Base-by-base conservation (phyloP, 2,329 filamentous ascomycete species). In the Verticillium nonalfalfae region DNA sequence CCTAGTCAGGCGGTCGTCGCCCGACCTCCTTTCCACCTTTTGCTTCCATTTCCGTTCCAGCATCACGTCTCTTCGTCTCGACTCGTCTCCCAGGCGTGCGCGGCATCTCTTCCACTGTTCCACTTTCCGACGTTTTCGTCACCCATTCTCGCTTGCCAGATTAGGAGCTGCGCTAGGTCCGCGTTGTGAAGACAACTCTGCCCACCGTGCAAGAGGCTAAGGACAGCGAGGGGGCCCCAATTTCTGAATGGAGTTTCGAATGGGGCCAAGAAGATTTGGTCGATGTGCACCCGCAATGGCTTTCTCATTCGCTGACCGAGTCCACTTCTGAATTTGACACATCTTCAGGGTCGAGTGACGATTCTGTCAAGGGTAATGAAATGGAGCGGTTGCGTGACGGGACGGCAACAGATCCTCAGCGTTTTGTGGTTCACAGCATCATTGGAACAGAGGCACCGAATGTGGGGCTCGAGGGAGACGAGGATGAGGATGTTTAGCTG, bases 1-100 rank as follows among this genome's bases (percentile, higher is more conserved):
- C 62, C 21, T 64, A 64, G 62, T 60, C 15, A 52, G 58, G 56
- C 18, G 18, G n/a, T 5, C 10, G 5, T 3, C 11, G 10, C 11
- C 18, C 18, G 7, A 13, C 11, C 18, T 18, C 18, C 18, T 9
- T 18, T 52, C 15, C 39, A 9, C 15, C 9, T 45, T 45, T n/a
- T 45, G 39, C 45, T 26, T 26, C 21, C 4, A 6, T 11, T 18
- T 18, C 10, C 9, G n/a, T 18, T 10, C 11, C 11, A 13, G 18
- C 21, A 11, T 52, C 18, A 18, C 39, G 6, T 15, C 6, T 26
- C 18, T 52, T 52, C 18, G n/a, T n/a, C 45, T 26, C 35, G 9
- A 36, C 4, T 52, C 15, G 18, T 21, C 18, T 52, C 21, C 10
- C 45, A 13, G 18, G n/a, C 21, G 45, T 52, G 5, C 45, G 45